Evolutionary conservation across 2,329 filamentous ascomycete species (phyloP), one percentile per base, ranked within the genome.

Genomic region (Sclerotinia spermophila): DNA sequence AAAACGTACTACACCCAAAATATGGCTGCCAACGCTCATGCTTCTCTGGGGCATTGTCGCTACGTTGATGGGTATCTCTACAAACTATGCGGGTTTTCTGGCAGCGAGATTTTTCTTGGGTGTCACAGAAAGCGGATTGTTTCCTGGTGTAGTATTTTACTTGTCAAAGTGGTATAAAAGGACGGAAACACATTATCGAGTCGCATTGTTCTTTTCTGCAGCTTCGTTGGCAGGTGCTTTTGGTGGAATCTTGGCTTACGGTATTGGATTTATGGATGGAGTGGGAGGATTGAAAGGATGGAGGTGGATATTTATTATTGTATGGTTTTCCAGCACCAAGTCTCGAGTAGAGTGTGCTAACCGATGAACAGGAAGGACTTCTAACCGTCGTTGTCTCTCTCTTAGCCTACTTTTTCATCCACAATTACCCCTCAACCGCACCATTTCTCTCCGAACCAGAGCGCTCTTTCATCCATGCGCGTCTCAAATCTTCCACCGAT

Each of bases 401-500:
- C 0, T 77, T 79, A 0, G 83, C 85, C 1, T 89, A 86, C 76
- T 85, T 83, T 77, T 88, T 91, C 78, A 86, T 92, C n/a, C 84
- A 89, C 68, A 90, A 92, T 79, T 90, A 89, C 70, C 89, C 89
- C 0, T 82, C 79, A 45, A 89, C 84, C 0, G 86, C 88, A 5
- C 82, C 81, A 2, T 90, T 90, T 73, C 81, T 91, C 15, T 83
- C 81, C 0, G 81, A 85, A n/a, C 74, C 80, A 1, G 82, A 84
- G 73, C 79, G 77, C 17, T 68, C 76, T 33, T 79, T 76, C 56
- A 11, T 80, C 80, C 84, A 87, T 33, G 82, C 85, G 15, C 87
- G 92, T 0, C 83, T 94, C 0, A 87, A 87, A 15, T 84, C 85
- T 7, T 90, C 94, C 74, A 89, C 86, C 73, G 91, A 94, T 76